A percentile compares a stretch with the other conserved stretches of the same genome.
Conservation (phyloP, 2,329 filamentous ascomycete genomes). For the Hypoxylon sp. region DNA sequence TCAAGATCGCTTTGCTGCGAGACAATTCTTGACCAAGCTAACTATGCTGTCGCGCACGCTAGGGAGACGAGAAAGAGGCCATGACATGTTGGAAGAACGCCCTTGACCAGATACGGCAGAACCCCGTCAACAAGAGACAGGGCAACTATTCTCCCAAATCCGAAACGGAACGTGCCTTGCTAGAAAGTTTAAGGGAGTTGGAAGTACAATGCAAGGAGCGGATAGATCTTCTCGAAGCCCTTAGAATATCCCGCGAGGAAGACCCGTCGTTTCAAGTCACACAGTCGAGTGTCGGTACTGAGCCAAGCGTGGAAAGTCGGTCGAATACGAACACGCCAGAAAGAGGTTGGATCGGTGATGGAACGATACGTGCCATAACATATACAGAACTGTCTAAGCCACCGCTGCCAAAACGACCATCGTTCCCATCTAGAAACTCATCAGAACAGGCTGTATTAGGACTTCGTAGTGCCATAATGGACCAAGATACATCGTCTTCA, state of each 20-base stretch:
- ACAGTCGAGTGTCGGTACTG: conserved; percentile 38
- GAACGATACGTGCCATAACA: conserved; percentile 82
- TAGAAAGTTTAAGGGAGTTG: conserved; percentile 83
- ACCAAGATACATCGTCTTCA: conserved; percentile 47
- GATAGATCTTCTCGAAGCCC: conserved; percentile 86
- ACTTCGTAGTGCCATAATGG: conserved; percentile 45
- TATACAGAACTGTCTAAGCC: conserved; percentile 87
- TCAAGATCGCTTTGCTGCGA: conserved; percentile 1
- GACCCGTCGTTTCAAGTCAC: conserved; percentile 50
- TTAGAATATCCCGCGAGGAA: conserved; percentile 74
- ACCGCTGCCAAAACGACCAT: conserved; percentile 67
- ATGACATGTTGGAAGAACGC: conserved; percentile 90
- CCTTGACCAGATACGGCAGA: conserved; percentile 88
- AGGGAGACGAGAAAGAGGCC: conserved; percentile 94
- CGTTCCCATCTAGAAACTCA: conserved; percentile 65
- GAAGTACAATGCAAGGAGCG: conserved; percentile 94
- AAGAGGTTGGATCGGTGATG: conserved; percentile 79
- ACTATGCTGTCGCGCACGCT: conserved; percentile 2
- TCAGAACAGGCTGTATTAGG: conserved; percentile 62
- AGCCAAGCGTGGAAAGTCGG: conserved; percentile 37
- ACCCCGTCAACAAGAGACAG: conserved; percentile 81
- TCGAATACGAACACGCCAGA: conserved; percentile 41
- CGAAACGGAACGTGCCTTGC: conserved; percentile 85
- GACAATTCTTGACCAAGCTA: conserved; percentile 6
- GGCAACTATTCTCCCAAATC: conserved; percentile 76